These are phyloP conservation scores for Acidiella bohemica DNA, from an alignment of 495 filamentous ascomycete genomes.

Conservation along the genomic window DNA sequence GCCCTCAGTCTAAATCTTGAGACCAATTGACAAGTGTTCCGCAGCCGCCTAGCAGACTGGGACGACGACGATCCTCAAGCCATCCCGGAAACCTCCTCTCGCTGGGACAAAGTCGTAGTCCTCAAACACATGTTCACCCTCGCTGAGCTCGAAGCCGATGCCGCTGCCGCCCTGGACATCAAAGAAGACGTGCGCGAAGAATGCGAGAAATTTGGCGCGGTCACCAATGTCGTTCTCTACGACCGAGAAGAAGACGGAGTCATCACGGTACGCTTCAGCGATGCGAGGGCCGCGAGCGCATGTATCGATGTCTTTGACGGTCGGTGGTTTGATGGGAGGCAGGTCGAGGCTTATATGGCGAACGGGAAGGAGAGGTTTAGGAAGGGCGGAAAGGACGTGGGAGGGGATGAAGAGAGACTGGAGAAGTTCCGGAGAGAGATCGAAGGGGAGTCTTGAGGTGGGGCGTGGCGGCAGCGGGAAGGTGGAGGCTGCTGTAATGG, in stretches of 20 bases:
- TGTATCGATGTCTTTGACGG: slow-evolving; percentile 75
- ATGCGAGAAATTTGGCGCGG: slow-evolving; percentile 70
- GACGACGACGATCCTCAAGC: slow-evolving; percentile 57
- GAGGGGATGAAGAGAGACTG: slow-evolving; percentile 29
- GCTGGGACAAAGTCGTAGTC: slow-evolving; percentile 69
- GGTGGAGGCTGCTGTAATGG: no score
- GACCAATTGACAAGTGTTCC: neutral
- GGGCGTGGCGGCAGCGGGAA: no score
- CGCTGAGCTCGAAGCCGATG: slow-evolving; percentile 67
- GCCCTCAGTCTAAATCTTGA: neutral
- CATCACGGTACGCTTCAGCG: slow-evolving; percentile 64
- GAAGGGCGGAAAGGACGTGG: slow-evolving; percentile 41
- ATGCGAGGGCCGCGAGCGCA: slow-evolving; percentile 52
- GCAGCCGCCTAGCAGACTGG: slow-evolving; percentile 83
- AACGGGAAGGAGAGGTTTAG: slow-evolving; percentile 65
- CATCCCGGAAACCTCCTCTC: slow-evolving; percentile 42
- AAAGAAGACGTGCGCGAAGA: slow-evolving; percentile 88
- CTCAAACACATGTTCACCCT: slow-evolving; percentile 93
- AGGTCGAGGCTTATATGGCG: slow-evolving; percentile 62
- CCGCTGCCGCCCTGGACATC: slow-evolving; percentile 68
- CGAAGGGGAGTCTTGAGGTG: no score
- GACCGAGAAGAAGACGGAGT: slow-evolving; percentile 81
- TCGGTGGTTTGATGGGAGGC: slow-evolving; percentile 58
- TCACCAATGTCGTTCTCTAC: slow-evolving; percentile 83
- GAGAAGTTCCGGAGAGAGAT: no score